Percentiles rank a stretch among this genome's conserved stretches.
These are phyloP conservation scores for Cochlearia excelsa DNA, from an alignment of 345 rosid genomes.

Conservation along the genomic window DNA sequence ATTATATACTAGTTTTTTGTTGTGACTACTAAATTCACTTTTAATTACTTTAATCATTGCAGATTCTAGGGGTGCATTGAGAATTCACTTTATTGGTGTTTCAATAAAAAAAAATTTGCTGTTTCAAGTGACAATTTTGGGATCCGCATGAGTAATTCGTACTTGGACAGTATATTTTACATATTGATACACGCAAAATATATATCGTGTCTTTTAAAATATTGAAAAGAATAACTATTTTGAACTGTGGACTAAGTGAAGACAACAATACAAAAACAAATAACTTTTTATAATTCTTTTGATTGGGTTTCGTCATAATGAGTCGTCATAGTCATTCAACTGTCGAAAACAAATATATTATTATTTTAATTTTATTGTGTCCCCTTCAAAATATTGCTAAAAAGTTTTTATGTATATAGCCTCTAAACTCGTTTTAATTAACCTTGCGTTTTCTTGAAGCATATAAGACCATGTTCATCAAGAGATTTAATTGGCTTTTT, in stretches of 20 bases:
- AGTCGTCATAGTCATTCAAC: slow-evolving; percentile 41
- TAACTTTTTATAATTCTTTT: slow-evolving; percentile 32
- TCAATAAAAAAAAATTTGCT: too few relatives aligned
- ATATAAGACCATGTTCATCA: too few relatives aligned
- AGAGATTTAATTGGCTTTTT: too few relatives aligned
- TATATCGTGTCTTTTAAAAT: background rate
- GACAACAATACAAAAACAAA: slow-evolving; percentile 37
- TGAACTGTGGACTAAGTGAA: slow-evolving; percentile 30
- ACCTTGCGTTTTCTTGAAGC: slow-evolving; percentile 21
- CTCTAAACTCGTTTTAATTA: slow-evolving; percentile 21
- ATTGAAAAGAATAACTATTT: slow-evolving; percentile 30
- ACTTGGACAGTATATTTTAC: too few relatives aligned
- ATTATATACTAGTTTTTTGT: too few relatives aligned
- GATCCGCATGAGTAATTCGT: too few relatives aligned
- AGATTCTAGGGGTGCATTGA: too few relatives aligned
- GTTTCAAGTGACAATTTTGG: too few relatives aligned
- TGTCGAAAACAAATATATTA: slow-evolving; percentile 22
- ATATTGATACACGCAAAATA: background rate
- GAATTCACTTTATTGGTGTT: too few relatives aligned
- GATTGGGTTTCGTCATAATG: slow-evolving; percentile 37
- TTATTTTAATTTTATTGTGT: slow-evolving; percentile 1
- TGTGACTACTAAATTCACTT: too few relatives aligned
- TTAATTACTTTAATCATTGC: too few relatives aligned
- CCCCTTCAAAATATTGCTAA: background rate
- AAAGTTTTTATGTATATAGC: slow-evolving; percentile 24